Evolutionary conservation across 2,329 filamentous ascomycete genomes (phyloP).

Genomic region (Corniculantispora saksenae): DNA sequence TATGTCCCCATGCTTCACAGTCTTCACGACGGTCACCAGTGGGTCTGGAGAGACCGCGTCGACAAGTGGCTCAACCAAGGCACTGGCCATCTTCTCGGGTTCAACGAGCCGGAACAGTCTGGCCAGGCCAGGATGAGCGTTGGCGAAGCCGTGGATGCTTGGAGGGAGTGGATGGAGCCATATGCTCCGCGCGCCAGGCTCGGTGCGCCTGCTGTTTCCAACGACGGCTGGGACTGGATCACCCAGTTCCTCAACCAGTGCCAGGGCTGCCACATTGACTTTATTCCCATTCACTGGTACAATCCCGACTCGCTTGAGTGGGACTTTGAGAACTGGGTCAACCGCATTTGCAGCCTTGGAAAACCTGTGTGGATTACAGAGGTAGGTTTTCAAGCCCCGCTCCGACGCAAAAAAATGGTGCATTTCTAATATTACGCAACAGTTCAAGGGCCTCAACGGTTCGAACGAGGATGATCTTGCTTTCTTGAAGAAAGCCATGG

Average conservation of each 20-base stretch:
- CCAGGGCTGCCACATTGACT: constrained; percentile 44
- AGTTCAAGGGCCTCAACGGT: constrained; percentile 35
- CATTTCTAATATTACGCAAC: neutral
- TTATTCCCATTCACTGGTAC: constrained; percentile 50
- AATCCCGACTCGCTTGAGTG: constrained; percentile 35
- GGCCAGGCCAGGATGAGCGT: constrained; percentile 30
- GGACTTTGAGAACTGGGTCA: constrained; percentile 46
- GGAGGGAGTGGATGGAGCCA: constrained; percentile 45
- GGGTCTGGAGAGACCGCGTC: constrained; percentile 23
- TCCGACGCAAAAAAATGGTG: neutral
- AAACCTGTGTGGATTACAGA: constrained; percentile 49
- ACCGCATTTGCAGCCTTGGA: constrained; percentile 38
- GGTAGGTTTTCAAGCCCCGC: constrained; percentile 14
- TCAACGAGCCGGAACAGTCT: constrained; percentile 28
- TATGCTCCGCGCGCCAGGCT: constrained; percentile 45
- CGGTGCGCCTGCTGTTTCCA: constrained; percentile 50
- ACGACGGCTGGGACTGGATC: constrained; percentile 46
- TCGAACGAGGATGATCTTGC: constrained; percentile 29
- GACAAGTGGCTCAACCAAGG: constrained; percentile 24
- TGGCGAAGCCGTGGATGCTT: constrained; percentile 39
- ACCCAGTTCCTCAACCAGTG: constrained; percentile 43
- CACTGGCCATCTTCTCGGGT: constrained; percentile 26
- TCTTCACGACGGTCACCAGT: neutral
- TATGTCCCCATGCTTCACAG: constrained; percentile 27
- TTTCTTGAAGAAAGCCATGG: constrained; percentile 46